Conservation (phyloP, 129 eudicot genomes). For the Glebionis coronaria region DNA sequence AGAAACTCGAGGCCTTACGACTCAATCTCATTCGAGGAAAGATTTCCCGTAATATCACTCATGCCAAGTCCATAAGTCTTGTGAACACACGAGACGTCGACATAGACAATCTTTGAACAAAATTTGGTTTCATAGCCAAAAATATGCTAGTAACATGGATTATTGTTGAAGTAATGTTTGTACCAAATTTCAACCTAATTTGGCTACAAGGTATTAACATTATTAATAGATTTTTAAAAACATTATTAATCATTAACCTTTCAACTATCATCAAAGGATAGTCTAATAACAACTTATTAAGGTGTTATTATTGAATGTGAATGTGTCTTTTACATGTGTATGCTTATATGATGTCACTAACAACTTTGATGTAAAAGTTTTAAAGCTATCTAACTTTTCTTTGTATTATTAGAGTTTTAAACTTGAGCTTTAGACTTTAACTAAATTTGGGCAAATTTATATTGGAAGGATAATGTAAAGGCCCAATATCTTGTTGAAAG, state of each 20-base stretch:
- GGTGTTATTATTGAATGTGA: too few relatives aligned
- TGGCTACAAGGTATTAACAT: neutral
- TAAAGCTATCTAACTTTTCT: neutral
- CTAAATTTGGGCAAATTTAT: neutral
- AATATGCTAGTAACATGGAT: too few relatives aligned
- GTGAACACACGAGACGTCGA: neutral
- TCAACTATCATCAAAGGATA: constrained; percentile 8
- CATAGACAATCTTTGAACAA: neutral
- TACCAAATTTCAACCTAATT: neutral
- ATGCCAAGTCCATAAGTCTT: neutral
- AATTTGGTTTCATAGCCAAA: neutral
- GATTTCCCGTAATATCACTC: neutral
- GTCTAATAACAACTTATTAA: too few relatives aligned
- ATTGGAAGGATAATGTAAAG: neutral
- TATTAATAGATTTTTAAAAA: neutral
- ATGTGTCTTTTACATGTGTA: neutral
- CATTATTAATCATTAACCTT: neutral
- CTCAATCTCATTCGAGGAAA: neutral
- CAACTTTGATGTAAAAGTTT: constrained; percentile 2
- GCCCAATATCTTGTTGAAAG: constrained; percentile 2
- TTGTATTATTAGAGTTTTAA: neutral
- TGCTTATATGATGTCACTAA: neutral
- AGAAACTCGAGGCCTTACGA: neutral
- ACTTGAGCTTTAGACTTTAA: neutral
- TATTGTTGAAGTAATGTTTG: neutral